Evolutionary conservation across 768 basidiomycete genomes (phyloP).

Genomic region (Rhodotorula toruloides): DNA sequence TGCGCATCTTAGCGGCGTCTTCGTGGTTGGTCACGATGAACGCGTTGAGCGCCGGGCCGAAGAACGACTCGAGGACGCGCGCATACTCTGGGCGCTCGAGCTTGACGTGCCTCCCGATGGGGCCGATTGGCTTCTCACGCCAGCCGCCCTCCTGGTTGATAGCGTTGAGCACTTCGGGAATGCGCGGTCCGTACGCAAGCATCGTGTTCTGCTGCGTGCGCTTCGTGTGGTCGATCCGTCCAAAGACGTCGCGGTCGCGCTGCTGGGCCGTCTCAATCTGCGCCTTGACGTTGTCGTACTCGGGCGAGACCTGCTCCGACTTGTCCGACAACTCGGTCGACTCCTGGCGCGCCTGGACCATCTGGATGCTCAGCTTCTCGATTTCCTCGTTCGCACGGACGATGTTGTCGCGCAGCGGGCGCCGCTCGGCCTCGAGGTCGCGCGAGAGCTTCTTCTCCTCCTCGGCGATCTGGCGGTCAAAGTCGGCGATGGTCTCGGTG

Average conservation of each 20-base stretch:
- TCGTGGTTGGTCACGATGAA: constrained; percentile 69
- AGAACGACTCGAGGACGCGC: constrained; percentile 58
- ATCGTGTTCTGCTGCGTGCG: constrained; percentile 34
- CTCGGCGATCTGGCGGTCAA: constrained; percentile 54
- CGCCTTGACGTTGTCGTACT: constrained; percentile 1
- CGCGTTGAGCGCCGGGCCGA: constrained; percentile 58
- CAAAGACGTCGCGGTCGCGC: neutral
- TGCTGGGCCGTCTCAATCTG: neutral
- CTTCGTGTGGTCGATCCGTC: constrained; percentile 15
- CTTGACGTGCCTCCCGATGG: constrained; percentile 72
- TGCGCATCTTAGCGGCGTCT: constrained; percentile 59
- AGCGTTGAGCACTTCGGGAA: constrained; percentile 41
- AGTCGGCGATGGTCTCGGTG: constrained; percentile 44
- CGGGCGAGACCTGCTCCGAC: neutral
- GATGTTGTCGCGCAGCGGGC: constrained; percentile 16
- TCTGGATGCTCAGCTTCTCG: neutral
- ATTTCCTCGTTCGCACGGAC: constrained; percentile 1
- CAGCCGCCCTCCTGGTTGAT: constrained; percentile 43
- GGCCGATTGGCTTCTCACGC: constrained; percentile 49
- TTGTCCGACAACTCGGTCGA: neutral
- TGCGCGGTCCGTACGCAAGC: constrained; percentile 42
- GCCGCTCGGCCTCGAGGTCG: constrained; percentile 28
- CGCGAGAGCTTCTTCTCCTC: constrained; percentile 57
- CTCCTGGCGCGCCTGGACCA: neutral
- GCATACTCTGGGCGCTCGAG: constrained; percentile 67